phyloP scores from a whole-genome alignment of 768 basidiomycete species.

The Lyophyllum semitale region DNA sequence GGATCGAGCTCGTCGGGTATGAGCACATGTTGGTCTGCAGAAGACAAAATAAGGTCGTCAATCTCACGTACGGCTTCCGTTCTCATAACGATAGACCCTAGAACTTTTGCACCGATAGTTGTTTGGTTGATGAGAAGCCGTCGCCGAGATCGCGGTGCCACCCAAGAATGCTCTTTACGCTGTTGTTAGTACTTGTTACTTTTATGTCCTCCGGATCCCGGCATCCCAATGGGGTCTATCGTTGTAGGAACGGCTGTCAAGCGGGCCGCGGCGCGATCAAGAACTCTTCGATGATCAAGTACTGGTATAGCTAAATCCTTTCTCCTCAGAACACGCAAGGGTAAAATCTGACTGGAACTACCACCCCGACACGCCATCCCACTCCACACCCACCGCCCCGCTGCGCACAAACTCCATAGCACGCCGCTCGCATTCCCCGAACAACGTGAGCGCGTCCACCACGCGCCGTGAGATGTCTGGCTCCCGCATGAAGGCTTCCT shows the following conservation, averaged over 20 bases:
- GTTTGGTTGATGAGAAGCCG: no score
- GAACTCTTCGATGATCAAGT: not conserved
- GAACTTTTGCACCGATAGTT: no score
- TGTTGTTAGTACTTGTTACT: no score
- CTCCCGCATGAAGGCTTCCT: slow-evolving; percentile 36
- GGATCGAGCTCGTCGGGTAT: not conserved
- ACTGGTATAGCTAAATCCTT: no score
- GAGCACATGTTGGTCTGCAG: not conserved
- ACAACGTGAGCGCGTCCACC: slow-evolving; percentile 44
- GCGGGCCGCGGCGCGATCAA: no score
- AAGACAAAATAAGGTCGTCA: not conserved
- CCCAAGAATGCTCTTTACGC: no score
- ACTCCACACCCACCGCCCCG: slow-evolving; percentile 1
- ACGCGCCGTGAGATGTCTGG: slow-evolving; percentile 43
- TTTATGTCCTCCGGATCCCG: no score
- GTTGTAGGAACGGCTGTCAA: no score
- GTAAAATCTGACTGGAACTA: not conserved
- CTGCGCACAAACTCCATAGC: slow-evolving; percentile 31
- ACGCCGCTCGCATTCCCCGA: slow-evolving; percentile 43
- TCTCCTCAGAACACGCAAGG: no score
- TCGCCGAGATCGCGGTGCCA: no score
- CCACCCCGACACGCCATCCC: slow-evolving; percentile 4
- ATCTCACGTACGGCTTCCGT: not conserved
- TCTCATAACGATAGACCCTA: no score
- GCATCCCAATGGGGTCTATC: no score